These are phyloP conservation scores for Aspergillus nanangensis DNA, from an alignment of 495 filamentous ascomycete species.

Conservation along the genomic window DNA sequence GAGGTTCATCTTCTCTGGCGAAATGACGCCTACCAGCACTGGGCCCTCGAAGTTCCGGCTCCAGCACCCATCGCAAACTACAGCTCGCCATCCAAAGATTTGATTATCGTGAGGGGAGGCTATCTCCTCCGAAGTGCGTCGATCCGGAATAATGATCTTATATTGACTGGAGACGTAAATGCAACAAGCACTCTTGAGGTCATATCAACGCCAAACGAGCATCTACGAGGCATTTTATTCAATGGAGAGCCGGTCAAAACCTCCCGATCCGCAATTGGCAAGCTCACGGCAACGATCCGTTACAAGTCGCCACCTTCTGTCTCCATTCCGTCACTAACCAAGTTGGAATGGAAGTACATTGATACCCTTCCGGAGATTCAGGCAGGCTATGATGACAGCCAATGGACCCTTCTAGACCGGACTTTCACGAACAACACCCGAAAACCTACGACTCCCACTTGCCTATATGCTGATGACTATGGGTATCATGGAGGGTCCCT, in stretches of 20 bases:
- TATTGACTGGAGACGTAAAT: constrained; percentile 62
- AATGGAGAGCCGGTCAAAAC: constrained; percentile 23
- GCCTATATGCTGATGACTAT: constrained; percentile 63
- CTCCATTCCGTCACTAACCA: constrained; percentile 45
- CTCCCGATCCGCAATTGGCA: constrained; percentile 31
- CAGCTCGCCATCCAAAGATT: constrained; percentile 18
- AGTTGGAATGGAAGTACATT: constrained; percentile 57
- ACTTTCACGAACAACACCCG: constrained; percentile 49
- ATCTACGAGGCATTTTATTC: background rate
- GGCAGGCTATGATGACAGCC: constrained; percentile 54
- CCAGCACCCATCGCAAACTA: constrained; percentile 16
- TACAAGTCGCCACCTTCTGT: constrained; percentile 43
- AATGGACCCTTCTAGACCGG: constrained; percentile 50
- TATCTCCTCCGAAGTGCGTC: constrained; percentile 59
- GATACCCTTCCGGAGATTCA: constrained; percentile 64
- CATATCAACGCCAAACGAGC: constrained; percentile 42
- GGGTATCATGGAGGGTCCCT: constrained; percentile 62
- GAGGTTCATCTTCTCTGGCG: constrained; percentile 50
- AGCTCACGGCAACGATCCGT: constrained; percentile 31
- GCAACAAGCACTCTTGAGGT: constrained; percentile 56
- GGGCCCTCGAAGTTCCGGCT: constrained; percentile 47
- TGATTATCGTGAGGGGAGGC: constrained; percentile 57
- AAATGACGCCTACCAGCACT: constrained; percentile 62
- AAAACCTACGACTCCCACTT: constrained; percentile 50
- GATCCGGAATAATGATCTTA: constrained; percentile 37